phyloP scores from a whole-genome alignment of 768 basidiomycete species.

The Tricholoma sp. region DNA sequence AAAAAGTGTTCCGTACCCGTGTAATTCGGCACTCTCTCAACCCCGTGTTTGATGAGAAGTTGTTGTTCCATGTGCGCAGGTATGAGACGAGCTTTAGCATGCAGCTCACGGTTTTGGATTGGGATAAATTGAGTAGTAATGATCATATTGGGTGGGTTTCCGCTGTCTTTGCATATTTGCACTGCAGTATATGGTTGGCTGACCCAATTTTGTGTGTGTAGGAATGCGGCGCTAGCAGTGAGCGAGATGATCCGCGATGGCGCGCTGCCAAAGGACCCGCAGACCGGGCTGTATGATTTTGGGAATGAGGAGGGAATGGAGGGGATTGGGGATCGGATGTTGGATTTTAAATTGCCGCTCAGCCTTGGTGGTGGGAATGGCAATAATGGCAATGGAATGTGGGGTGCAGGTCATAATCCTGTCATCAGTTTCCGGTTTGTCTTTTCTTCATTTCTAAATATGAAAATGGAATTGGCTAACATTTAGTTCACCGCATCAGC shows the following conservation, averaged over 20 bases:
- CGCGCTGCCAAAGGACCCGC: constrained; percentile 60
- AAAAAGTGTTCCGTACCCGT: constrained; percentile 93
- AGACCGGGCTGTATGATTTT: constrained; percentile 52
- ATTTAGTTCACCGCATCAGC: constrained; percentile 28
- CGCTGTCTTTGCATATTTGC: constrained; percentile 7
- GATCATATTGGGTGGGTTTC: constrained; percentile 81
- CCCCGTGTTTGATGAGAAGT: constrained; percentile 92
- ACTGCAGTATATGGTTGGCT: neutral
- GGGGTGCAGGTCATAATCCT: constrained; percentile 74
- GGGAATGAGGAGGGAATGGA: constrained; percentile 19
- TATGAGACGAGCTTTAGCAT: constrained; percentile 79
- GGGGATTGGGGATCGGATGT: constrained; percentile 61
- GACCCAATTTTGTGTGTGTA: neutral
- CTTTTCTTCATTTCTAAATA: neutral
- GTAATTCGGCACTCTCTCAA: constrained; percentile 79
- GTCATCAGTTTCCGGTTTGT: constrained; percentile 59
- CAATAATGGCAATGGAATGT: constrained; percentile 35
- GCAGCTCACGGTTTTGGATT: constrained; percentile 84
- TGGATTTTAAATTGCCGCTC: constrained; percentile 65
- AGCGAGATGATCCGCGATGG: constrained; percentile 32
- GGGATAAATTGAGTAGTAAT: constrained; percentile 91
- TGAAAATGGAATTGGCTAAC: neutral
- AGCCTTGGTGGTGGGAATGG: constrained; percentile 7
- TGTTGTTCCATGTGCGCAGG: constrained; percentile 89
- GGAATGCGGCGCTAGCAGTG: neutral